Percentiles rank a stretch among this genome's conserved stretches.
Conservation (phyloP, 2,329 filamentous ascomycete species). For the Cladosporium sp. region DNA sequence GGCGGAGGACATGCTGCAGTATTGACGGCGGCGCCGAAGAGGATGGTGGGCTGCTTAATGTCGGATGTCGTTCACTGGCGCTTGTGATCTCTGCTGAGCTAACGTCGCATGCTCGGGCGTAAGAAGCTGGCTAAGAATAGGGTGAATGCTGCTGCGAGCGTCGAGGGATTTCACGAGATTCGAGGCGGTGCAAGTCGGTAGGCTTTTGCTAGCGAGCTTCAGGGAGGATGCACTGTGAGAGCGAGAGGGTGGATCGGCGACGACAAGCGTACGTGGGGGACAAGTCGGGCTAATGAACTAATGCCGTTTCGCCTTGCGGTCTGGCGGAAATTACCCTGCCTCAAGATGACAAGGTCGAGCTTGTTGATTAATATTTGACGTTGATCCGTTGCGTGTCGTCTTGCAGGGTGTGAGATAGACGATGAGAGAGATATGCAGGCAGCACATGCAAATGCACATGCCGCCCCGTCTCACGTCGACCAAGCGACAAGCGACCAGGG, state of each 20-base stretch:
- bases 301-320: slow-evolving; percentile 17
- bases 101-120: slow-evolving; percentile 9
- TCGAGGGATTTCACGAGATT: slow-evolving; percentile 11
- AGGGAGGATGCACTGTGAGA: slow-evolving; percentile 6
- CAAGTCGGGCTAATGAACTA: slow-evolving; percentile 1
- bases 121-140: slow-evolving; percentile 13
- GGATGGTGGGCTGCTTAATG: neutral
- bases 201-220: slow-evolving; percentile 18
- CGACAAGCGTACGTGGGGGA: slow-evolving; percentile 2
- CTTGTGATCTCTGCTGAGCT: neutral
- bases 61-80: slow-evolving; percentile 5
- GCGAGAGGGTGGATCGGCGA: neutral
- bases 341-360: slow-evolving; percentile 11
- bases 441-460: neutral
- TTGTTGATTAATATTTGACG: slow-evolving; percentile 8
- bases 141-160: neutral
- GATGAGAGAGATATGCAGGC: neutral
- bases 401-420: neutral
- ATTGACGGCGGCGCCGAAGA: slow-evolving; percentile 12
- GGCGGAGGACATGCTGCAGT: slow-evolving; percentile 17
- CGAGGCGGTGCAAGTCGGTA: slow-evolving; percentile 16
- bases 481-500: neutral
- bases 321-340: slow-evolving; percentile 18
- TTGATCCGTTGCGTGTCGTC: neutral
- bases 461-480: slow-evolving; percentile 7